Percentiles rank a stretch among this genome's conserved stretches.
phyloP scores from a whole-genome alignment of 805 yeast species.

The Kazachstania bromeliacearum region DNA sequence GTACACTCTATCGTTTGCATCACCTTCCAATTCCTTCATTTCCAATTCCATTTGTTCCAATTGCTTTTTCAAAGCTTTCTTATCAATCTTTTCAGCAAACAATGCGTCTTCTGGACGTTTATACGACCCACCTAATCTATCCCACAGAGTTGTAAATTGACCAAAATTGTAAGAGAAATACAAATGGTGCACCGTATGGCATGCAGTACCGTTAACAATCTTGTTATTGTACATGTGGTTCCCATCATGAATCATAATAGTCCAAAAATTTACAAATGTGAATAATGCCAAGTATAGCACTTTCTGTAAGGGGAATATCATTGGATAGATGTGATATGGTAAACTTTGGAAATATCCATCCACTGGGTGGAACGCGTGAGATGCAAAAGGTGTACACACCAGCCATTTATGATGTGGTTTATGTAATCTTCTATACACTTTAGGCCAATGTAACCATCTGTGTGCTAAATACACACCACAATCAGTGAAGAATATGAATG shows the following conservation, averaged over 20 bases:
- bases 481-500: slow-evolving; percentile 87
- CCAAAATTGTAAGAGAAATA: slow-evolving; percentile 98
- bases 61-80: slow-evolving; percentile 62
- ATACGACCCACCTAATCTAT: slow-evolving; percentile 87
- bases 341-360: slow-evolving; percentile 91
- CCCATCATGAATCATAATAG: slow-evolving; percentile 98
- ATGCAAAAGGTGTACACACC: slow-evolving; percentile 96
- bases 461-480: slow-evolving; percentile 86
- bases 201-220: slow-evolving; percentile 92
- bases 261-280: slow-evolving; percentile 93
- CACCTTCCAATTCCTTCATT: slow-evolving; percentile 73
- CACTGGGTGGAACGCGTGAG: slow-evolving; percentile 97
- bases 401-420: slow-evolving; percentile 99
- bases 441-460: slow-evolving; percentile 89
- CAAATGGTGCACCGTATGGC: slow-evolving; percentile 94
- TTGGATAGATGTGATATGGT: slow-evolving; percentile 89
- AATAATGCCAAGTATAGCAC: slow-evolving; percentile 71
- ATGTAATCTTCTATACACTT: slow-evolving; percentile 75
- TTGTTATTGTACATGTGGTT: slow-evolving; percentile 91
- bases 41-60: slow-evolving; percentile 66
- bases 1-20: slow-evolving; percentile 65
- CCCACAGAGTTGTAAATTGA: slow-evolving; percentile 97
- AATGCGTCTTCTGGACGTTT: slow-evolving; percentile 85
- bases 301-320: slow-evolving; percentile 88
- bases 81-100: slow-evolving; percentile 60